These are phyloP conservation scores for Chrysopogon serrulatus DNA, from an alignment of 176 grass and related monocot species.

Conservation along the genomic window DNA sequence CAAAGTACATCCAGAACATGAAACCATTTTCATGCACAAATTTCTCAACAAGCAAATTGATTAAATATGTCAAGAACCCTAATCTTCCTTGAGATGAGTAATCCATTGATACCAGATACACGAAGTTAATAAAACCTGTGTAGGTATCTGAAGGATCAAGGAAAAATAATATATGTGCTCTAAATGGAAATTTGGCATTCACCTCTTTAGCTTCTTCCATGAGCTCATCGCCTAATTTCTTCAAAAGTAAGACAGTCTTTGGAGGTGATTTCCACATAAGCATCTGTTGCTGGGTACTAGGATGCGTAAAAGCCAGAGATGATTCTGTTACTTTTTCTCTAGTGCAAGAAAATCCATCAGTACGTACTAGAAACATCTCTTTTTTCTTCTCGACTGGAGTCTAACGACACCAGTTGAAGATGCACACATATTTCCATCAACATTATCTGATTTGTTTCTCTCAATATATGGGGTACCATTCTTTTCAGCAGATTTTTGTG, in stretches of 20 bases:
- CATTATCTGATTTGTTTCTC: slow-evolving; percentile 29
- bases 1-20: background rate
- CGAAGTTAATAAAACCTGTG: background rate
- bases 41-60: background rate
- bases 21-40: background rate
- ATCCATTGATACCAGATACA: slow-evolving; percentile 6
- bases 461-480: slow-evolving; percentile 35
- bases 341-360: slow-evolving; percentile 91
- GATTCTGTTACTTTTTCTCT: slow-evolving; percentile 99
- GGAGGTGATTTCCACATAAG: slow-evolving; percentile 99
- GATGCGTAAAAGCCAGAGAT: slow-evolving; percentile 87
- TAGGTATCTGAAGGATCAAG: background rate
- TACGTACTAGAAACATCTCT: slow-evolving; percentile 97
- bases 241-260: slow-evolving; percentile 87
- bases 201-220: slow-evolving; percentile 99
- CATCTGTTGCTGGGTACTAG: slow-evolving; percentile 98
- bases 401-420: slow-evolving; percentile 84
- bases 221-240: slow-evolving; percentile 92
- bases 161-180: background rate
- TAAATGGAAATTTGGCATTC: background rate
- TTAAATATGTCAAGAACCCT: background rate
- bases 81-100: slow-evolving; percentile 13
- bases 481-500: slow-evolving; percentile 36
- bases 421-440: slow-evolving; percentile 76
- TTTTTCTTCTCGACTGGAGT: slow-evolving; percentile 93